Evolutionary conservation across 352 stramenopile genomes (phyloP).

Genomic region (Phytopythium mirpurense): DNA sequence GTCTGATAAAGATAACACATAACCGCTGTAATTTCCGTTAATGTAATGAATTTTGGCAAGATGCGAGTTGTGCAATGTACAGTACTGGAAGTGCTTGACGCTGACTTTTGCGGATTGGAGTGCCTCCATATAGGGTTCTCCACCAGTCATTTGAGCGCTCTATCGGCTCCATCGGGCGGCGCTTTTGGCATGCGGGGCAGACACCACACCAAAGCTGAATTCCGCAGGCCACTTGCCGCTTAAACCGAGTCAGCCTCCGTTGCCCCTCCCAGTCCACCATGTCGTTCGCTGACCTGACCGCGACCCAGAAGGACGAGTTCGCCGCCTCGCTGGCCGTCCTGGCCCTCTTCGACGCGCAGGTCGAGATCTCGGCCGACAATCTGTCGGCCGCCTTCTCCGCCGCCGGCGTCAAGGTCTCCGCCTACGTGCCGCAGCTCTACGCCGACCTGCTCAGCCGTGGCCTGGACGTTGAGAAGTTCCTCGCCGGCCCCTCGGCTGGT

Average conservation of each 20-base stretch:
- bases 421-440: slow-evolving; percentile 81
- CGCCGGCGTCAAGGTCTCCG: slow-evolving; percentile 73
- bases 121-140: too few species aligned
- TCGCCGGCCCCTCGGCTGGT: slow-evolving; percentile 84
- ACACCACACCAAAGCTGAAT: slow-evolving; percentile 8
- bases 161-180: slow-evolving; percentile 7
- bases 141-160: slow-evolving; percentile 68
- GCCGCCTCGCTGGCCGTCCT: slow-evolving; percentile 81
- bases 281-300: slow-evolving; percentile 80
- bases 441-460: slow-evolving; percentile 74
- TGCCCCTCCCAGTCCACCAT: slow-evolving; percentile 60
- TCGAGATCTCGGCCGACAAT: slow-evolving; percentile 78
- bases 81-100: too few species aligned
- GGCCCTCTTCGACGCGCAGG: slow-evolving; percentile 67
- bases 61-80: too few species aligned
- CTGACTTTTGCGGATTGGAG: too few species aligned
- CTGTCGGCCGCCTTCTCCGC: slow-evolving; percentile 65
- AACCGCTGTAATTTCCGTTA: too few species aligned
- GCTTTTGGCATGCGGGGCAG: too few species aligned
- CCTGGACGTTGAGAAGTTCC: slow-evolving; percentile 86
- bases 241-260: slow-evolving; percentile 84
- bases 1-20: too few species aligned
- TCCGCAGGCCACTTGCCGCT: slow-evolving; percentile 62
- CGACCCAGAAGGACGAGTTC: slow-evolving; percentile 82
- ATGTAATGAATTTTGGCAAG: too few species aligned